These are phyloP conservation scores for Pythium rishiriense DNA, from an alignment of 352 stramenopile genomes.

Conservation along the genomic window DNA sequence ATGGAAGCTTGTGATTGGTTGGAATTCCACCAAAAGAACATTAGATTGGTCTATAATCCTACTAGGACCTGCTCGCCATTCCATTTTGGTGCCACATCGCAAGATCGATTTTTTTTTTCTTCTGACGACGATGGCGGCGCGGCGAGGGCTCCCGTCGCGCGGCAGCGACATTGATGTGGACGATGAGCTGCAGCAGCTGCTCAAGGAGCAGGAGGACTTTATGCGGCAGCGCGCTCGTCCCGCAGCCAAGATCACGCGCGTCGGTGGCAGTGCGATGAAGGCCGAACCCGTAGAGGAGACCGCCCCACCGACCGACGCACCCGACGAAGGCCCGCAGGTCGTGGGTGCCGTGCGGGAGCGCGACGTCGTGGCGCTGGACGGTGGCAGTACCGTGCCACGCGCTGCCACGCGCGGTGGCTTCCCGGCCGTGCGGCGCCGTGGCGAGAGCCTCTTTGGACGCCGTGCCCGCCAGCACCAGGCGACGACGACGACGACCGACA, in stretches of 20 bases:
- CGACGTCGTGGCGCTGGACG: slow-evolving; percentile 40
- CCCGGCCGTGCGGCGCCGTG: slow-evolving; percentile 47
- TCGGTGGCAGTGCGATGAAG: slow-evolving; percentile 3
- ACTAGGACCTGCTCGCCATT: too few species aligned
- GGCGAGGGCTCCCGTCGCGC: background rate
- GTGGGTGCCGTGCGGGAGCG: slow-evolving; percentile 67
- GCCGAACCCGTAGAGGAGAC: background rate
- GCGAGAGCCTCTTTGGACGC: slow-evolving; percentile 74
- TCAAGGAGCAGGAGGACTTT: slow-evolving; percentile 83
- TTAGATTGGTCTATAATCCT: too few species aligned
- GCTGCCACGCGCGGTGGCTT: slow-evolving; percentile 54
- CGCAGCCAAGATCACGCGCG: slow-evolving; percentile 57
- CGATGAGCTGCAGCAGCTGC: slow-evolving; percentile 71
- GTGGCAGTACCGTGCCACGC: slow-evolving; percentile 35
- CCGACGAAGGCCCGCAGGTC: slow-evolving; percentile 36
- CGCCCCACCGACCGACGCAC: background rate
- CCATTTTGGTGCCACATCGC: too few species aligned
- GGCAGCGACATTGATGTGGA: slow-evolving; percentile 59
- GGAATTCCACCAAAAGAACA: too few species aligned
- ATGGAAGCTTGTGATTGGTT: too few species aligned
- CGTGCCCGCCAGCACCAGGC: slow-evolving; percentile 34
- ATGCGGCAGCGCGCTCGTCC: slow-evolving; percentile 55
- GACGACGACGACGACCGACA: background rate
- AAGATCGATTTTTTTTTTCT: too few species aligned
- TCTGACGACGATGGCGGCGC: slow-evolving; percentile 13